Conservation (phyloP, 257 asterid genomes). For the Fraxinus excelsior region DNA sequence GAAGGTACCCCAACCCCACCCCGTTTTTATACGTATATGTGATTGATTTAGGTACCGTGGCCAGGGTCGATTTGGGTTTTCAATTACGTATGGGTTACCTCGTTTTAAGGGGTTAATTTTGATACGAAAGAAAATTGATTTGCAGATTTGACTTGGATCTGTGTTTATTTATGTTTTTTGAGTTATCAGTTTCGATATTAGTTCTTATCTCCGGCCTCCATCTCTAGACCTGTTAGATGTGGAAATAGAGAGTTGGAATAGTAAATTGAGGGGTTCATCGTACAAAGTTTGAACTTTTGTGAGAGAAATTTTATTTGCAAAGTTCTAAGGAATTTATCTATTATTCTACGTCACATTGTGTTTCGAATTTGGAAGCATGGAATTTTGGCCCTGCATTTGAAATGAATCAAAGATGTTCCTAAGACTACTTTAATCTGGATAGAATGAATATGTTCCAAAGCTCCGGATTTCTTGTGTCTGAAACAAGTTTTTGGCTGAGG, state of each 20-base stretch:
- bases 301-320: background rate
- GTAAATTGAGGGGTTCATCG: background rate
- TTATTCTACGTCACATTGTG: background rate
- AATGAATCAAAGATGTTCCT: background rate
- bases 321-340: background rate
- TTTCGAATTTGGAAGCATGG: constrained; percentile 10
- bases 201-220: background rate
- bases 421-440: background rate
- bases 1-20: constrained; percentile 39
- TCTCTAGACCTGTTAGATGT: background rate
- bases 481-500: background rate
- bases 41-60: background rate
- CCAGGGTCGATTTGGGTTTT: background rate
- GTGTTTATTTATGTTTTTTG: constrained; percentile 14
- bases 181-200: background rate
- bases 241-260: background rate
- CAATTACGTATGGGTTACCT: background rate
- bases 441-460: constrained; percentile 6
- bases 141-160: background rate
- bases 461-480: background rate
- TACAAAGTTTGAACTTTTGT: background rate
- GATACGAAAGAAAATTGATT: background rate
- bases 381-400: constrained; percentile 4
- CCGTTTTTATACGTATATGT: background rate
- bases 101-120: background rate